Conservation (phyloP, 148 eudicot species). For the Polygonum maritimum region DNA sequence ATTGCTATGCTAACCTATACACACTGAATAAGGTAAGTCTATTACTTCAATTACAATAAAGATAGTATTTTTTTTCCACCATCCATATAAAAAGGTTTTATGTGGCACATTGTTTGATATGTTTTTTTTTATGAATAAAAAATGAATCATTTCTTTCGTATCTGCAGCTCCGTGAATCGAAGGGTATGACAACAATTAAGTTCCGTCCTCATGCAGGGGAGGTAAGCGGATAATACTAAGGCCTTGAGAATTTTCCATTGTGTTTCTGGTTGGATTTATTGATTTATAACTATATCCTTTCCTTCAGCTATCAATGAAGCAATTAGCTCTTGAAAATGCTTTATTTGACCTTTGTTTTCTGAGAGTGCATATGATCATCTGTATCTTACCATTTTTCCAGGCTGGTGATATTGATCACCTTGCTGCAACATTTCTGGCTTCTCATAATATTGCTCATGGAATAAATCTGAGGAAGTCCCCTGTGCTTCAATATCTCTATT, state of each 20-base stretch:
- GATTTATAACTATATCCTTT: neutral
- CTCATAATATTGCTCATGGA: conserved; percentile 94
- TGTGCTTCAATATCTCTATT: conserved; percentile 93
- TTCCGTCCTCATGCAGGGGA: conserved; percentile 98
- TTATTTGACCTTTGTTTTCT: neutral
- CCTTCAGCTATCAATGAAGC: neutral
- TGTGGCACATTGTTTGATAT: neutral
- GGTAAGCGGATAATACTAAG: conserved; percentile 29
- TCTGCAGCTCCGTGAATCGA: conserved; percentile 93
- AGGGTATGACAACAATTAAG: conserved; percentile 94
- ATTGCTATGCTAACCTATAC: conserved; percentile 97
- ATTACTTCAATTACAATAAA: neutral
- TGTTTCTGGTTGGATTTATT: neutral
- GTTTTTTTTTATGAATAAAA: neutral
- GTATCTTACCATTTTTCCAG: conserved; percentile 28
- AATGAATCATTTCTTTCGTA: conserved; percentile 12
- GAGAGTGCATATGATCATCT: neutral
- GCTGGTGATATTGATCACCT: conserved; percentile 98
- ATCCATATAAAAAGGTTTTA: neutral
- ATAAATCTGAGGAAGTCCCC: conserved; percentile 97
- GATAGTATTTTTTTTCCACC: neutral
- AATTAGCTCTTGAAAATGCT: neutral
- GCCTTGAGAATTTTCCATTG: neutral
- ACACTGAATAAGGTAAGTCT: conserved; percentile 75
- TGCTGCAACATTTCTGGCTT: conserved; percentile 86